phyloP scores from a whole-genome alignment of 108 stramenopile genomes.

The Heterococcus sp. region DNA sequence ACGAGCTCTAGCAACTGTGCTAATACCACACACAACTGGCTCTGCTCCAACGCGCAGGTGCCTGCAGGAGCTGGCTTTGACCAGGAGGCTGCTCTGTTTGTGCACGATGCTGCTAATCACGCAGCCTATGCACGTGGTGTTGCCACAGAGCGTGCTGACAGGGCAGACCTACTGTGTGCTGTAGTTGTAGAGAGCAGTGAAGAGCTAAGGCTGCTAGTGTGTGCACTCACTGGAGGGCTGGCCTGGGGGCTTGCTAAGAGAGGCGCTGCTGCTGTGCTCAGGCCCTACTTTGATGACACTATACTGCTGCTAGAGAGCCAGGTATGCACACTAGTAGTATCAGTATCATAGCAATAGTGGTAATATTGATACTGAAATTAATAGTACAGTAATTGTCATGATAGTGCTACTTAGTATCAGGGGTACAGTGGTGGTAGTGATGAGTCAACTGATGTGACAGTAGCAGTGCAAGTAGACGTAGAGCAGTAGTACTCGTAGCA shows the following conservation, averaged over 20 bases:
- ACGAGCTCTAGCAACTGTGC: no score
- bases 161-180: neutral
- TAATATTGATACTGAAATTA: no score
- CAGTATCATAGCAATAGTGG: no score
- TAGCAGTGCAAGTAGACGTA: no score
- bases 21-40: no score
- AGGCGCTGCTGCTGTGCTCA: conserved; percentile 22
- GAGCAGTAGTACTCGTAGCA: no score
- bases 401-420: no score
- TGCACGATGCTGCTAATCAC: conserved; percentile 15
- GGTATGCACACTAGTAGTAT: neutral
- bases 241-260: neutral
- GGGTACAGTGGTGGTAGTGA: no score
- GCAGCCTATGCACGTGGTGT: conserved; percentile 28
- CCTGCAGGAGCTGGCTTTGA: conserved; percentile 16
- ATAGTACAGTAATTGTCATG: no score
- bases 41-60: no score
- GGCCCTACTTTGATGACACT: conserved; percentile 44
- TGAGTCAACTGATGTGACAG: no score
- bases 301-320: conserved; percentile 19
- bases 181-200: conserved; percentile 14
- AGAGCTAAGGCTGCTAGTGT: conserved; percentile 27
- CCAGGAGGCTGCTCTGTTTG: conserved; percentile 14
- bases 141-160: conserved; percentile 27
- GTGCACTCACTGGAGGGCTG: conserved; percentile 23